A percentile compares a stretch with the other conserved stretches of the same genome.
Conservation (phyloP, 1,284 basidiomycete genomes). For the Melampsora larici-populina region DNA sequence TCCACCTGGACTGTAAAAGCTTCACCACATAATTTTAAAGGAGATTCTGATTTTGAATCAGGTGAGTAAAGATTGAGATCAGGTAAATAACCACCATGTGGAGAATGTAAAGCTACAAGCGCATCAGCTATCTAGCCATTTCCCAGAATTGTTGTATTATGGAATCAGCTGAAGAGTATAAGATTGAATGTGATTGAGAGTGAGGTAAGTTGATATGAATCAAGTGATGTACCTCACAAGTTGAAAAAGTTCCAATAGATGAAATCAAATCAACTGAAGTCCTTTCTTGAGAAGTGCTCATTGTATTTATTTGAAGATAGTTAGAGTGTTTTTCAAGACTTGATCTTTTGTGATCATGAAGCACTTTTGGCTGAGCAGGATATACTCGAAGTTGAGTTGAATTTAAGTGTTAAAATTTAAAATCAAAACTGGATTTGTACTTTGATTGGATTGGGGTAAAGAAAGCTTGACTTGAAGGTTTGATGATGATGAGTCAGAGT, state of each 20-base stretch:
- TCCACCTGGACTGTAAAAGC: conserved; percentile 77
- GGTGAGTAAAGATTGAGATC: conserved; percentile 67
- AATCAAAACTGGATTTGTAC: no score
- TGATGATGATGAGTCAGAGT: no score
- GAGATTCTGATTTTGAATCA: conserved; percentile 48
- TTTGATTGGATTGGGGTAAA: no score
- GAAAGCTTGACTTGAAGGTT: no score
- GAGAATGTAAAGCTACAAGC: conserved; percentile 73
- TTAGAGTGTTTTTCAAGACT: no score
- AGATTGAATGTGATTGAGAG: not conserved
- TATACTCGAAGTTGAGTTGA: no score
- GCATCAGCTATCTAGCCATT: conserved; percentile 74
- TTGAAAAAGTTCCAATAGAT: conserved; percentile 20
- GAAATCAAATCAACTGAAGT: not conserved
- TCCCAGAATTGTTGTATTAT: not conserved
- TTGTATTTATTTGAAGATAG: no score
- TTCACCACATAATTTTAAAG: conserved; percentile 63
- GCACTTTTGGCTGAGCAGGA: no score
- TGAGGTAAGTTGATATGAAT: not conserved
- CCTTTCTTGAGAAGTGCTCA: not conserved
- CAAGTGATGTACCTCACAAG: conserved; percentile 6
- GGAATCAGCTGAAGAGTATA: not conserved
- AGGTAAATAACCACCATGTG: conserved; percentile 75
- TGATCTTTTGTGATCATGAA: no score
- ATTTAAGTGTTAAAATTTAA: no score